Percentiles rank a stretch among this genome's conserved stretches.
Conservation (phyloP, 139 green algal genomes). For the Chlorella ohadii region DNA sequence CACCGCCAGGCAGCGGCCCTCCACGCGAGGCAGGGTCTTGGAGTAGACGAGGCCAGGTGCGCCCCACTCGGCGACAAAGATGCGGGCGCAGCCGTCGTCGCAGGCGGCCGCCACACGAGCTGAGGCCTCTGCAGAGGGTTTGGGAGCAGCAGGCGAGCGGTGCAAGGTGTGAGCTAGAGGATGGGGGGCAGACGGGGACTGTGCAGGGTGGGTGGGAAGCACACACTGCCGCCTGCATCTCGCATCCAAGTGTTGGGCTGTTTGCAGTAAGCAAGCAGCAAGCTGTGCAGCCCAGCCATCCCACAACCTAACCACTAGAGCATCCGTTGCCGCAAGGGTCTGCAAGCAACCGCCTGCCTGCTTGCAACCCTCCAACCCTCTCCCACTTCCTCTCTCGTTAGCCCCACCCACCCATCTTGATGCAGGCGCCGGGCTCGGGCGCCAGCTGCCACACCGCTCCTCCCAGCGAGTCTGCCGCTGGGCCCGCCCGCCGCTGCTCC, state of each 20-base stretch:
- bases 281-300: too few relatives aligned
- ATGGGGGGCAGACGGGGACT: too few relatives aligned
- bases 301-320: too few relatives aligned
- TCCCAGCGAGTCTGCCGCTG: constrained; percentile 75
- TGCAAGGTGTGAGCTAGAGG: too few relatives aligned
- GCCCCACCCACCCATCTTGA: background rate
- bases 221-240: too few relatives aligned
- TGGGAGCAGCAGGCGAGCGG: background rate
- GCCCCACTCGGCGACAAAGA: constrained; percentile 74
- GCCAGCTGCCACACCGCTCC: constrained; percentile 88
- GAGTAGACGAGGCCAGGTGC: constrained; percentile 55
- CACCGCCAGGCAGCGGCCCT: constrained; percentile 72
- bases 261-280: too few relatives aligned
- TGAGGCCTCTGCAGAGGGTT: background rate
- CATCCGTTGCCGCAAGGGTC: too few relatives aligned
- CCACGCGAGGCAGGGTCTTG: constrained; percentile 63
- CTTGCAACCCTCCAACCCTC: too few relatives aligned
- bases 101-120: constrained; percentile 82
- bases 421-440: constrained; percentile 51
- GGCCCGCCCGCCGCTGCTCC: background rate
- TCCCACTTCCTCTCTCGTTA: background rate
- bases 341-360: too few relatives aligned
- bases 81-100: constrained; percentile 88
- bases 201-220: too few relatives aligned
- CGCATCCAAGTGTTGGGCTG: too few relatives aligned